Percentiles rank a stretch among this genome's conserved stretches.
These are phyloP conservation scores for Ceratocystis cacaofunesta DNA, from an alignment of 2,329 filamentous ascomycete genomes.

Conservation along the genomic window DNA sequence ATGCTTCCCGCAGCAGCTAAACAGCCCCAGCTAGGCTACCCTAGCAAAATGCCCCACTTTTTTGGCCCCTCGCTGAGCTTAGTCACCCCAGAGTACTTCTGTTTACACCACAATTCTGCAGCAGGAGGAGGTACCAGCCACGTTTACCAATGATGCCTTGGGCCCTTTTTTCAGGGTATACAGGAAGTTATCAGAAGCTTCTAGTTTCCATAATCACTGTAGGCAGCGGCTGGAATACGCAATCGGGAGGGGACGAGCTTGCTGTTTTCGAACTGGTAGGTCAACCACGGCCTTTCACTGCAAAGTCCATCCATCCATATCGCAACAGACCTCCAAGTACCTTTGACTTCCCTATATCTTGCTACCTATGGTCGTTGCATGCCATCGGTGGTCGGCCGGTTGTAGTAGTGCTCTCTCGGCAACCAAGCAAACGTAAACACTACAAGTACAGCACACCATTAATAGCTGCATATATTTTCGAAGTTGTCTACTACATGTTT, in stretches of 20 bases:
- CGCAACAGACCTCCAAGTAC: too few relatives aligned
- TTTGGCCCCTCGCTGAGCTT: slow-evolving; percentile 12
- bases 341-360: too few relatives aligned
- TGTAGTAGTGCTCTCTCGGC: too few relatives aligned
- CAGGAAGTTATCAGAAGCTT: slow-evolving; percentile 14
- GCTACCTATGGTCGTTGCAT: too few relatives aligned
- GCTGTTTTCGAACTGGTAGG: background rate
- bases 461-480: too few relatives aligned
- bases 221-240: slow-evolving; percentile 15
- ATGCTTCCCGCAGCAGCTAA: too few relatives aligned
- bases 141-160: background rate
- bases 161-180: background rate
- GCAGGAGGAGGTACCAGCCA: slow-evolving; percentile 11
- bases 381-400: too few relatives aligned
- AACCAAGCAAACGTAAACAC: too few relatives aligned
- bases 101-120: background rate
- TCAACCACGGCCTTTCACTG: background rate
- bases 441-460: too few relatives aligned
- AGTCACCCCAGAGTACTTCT: slow-evolving; percentile 8
- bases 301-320: background rate
- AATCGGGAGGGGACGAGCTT: slow-evolving; percentile 6
- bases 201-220: slow-evolving; percentile 1
- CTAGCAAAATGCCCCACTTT: slow-evolving; percentile 7
- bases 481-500: background rate
- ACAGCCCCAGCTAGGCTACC: background rate